Conservation (phyloP, 2,329 filamentous ascomycete species). For the Ceratocystis colombiana region DNA sequence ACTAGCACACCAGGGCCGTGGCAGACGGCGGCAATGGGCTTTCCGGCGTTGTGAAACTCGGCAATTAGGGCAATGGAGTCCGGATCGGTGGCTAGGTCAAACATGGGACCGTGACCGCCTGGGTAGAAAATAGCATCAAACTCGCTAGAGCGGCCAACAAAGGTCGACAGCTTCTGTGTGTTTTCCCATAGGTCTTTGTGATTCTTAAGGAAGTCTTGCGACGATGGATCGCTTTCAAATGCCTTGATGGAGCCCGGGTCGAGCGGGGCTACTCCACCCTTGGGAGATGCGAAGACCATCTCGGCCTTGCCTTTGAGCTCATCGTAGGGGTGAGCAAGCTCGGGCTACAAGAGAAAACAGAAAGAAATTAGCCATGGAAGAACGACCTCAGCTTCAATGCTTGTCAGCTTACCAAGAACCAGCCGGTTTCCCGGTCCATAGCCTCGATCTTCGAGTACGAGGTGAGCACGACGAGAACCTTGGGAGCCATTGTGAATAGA, state of each 20-base stretch:
- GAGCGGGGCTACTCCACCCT: conserved; percentile 51
- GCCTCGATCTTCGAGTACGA: conserved; percentile 45
- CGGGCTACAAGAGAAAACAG: conserved; percentile 37
- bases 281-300: conserved; percentile 51
- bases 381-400: too few species aligned
- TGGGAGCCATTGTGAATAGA: conserved; percentile 40
- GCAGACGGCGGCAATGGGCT: conserved; percentile 57
- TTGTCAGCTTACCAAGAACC: conserved; percentile 52
- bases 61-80: conserved; percentile 50
- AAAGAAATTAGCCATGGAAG: neutral
- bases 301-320: conserved; percentile 45
- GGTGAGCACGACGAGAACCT: conserved; percentile 61
- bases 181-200: conserved; percentile 53
- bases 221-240: conserved; percentile 45
- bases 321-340: conserved; percentile 56
- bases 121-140: conserved; percentile 54
- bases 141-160: conserved; percentile 47
- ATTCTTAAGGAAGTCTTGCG: conserved; percentile 45
- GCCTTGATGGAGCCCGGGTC: conserved; percentile 48
- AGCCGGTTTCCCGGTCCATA: conserved; percentile 51
- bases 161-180: conserved; percentile 47
- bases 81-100: conserved; percentile 50
- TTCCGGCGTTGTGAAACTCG: conserved; percentile 52
- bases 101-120: conserved; percentile 55
- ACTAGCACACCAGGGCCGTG: conserved; percentile 56